Evolutionary conservation across 768 basidiomycete species (phyloP).

Genomic region (Leccinum longicurvipes): DNA sequence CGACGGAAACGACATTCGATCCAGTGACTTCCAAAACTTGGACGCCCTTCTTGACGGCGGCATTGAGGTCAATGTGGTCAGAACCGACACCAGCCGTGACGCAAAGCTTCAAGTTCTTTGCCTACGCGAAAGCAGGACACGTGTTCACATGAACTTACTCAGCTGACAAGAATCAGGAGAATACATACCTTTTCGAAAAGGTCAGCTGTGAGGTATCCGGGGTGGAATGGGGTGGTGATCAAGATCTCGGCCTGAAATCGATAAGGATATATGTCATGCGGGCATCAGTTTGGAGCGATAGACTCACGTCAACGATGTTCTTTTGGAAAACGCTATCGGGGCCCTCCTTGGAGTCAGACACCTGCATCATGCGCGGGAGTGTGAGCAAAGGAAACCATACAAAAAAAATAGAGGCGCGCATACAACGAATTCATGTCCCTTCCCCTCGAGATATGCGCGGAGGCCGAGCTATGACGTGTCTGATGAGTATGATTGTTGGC

Average conservation of each 20-base stretch:
- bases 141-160: conserved; percentile 1
- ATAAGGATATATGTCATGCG: conserved; percentile 9
- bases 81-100: conserved; percentile 91
- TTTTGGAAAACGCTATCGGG: conserved; percentile 78
- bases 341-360: conserved; percentile 82
- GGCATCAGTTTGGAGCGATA: not conserved
- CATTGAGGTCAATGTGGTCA: conserved; percentile 88
- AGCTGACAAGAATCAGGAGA: not conserved
- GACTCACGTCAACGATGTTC: conserved; percentile 70
- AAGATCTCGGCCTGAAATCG: conserved; percentile 63
- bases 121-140: conserved; percentile 39
- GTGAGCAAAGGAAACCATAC: not conserved
- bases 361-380: conserved; percentile 36
- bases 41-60: conserved; percentile 74
- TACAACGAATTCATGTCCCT: conserved; percentile 76
- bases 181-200: conserved; percentile 58
- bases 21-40: conserved; percentile 87
- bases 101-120: conserved; percentile 86
- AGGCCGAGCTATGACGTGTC: conserved; percentile 58
- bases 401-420: conserved; percentile 13
- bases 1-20: conserved; percentile 87
- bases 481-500: not conserved
- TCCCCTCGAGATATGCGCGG: conserved; percentile 59
- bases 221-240: conserved; percentile 86
- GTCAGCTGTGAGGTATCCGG: conserved; percentile 76